Evolutionary conservation across 257 asterid species (phyloP).

Genomic region (Plectranthus barbatus): DNA sequence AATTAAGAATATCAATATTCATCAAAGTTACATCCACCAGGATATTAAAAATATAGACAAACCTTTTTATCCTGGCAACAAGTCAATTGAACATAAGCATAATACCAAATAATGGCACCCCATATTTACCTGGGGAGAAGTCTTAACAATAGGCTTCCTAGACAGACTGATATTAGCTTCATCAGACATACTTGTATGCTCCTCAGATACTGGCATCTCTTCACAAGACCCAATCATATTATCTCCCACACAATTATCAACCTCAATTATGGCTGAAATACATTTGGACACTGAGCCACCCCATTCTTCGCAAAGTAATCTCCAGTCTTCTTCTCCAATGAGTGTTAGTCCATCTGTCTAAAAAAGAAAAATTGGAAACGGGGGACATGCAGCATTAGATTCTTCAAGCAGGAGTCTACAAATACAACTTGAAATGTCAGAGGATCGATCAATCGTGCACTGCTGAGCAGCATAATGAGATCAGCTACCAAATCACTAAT

Average conservation of each 20-base stretch:
- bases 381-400: constrained; percentile 7
- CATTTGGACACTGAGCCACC: constrained; percentile 61
- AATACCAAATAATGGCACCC: constrained; percentile 11
- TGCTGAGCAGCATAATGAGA: constrained; percentile 3
- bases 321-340: constrained; percentile 80
- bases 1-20: not conserved
- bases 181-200: constrained; percentile 24
- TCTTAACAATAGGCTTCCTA: constrained; percentile 43
- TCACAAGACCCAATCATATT: constrained; percentile 32
- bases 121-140: constrained; percentile 70
- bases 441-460: not conserved
- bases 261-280: constrained; percentile 52
- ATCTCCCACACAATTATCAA: constrained; percentile 33
- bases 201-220: constrained; percentile 50
- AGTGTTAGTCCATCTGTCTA: constrained; percentile 70
- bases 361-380: constrained; percentile 11
- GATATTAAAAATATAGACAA: not conserved
- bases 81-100: constrained; percentile 9
- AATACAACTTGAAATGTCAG: not conserved
- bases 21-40: not conserved
- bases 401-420: constrained; percentile 12
- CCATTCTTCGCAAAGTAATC: constrained; percentile 80
- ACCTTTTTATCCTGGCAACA: not conserved
- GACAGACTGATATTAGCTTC: constrained; percentile 35
- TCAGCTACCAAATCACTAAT: constrained; percentile 2